A percentile compares a stretch with the other conserved stretches of the same genome.
These are phyloP conservation scores for Daldinia concentrica DNA, from an alignment of 495 filamentous ascomycete species.

Conservation along the genomic window DNA sequence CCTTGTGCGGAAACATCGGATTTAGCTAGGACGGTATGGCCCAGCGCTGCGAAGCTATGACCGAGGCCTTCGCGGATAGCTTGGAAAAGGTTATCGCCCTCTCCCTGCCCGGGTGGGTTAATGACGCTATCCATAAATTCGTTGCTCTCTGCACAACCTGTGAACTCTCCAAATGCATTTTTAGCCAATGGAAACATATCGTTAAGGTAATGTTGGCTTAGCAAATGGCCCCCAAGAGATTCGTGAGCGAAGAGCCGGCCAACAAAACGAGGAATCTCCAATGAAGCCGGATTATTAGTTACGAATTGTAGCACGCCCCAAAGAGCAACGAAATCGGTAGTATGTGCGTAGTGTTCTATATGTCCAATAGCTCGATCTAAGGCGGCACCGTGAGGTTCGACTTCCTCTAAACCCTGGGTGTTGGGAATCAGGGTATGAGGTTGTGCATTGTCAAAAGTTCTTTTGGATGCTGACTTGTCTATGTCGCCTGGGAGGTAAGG, in stretches of 20 bases:
- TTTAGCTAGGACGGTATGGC: background rate
- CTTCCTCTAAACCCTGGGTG: background rate
- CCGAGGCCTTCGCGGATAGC: background rate
- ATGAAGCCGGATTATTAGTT: background rate
- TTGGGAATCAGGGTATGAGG: background rate
- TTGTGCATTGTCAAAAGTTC: background rate
- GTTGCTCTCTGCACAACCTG: background rate
- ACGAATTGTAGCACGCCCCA: conserved; percentile 1
- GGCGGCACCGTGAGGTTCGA: background rate
- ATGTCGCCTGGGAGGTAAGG: background rate
- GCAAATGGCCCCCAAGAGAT: background rate
- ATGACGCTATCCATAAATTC: conserved; percentile 2
- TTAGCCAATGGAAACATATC: conserved; percentile 2
- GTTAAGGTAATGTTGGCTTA: background rate
- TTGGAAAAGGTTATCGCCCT: background rate
- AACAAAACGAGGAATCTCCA: background rate
- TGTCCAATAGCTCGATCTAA: conserved; percentile 2
- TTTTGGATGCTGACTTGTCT: background rate
- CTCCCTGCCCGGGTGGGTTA: background rate
- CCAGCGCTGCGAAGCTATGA: background rate
- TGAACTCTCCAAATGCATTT: background rate
- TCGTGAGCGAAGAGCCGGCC: background rate
- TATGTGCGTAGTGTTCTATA: conserved; percentile 3
- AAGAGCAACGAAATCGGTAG: background rate
- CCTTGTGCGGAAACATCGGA: background rate